A percentile compares a stretch with the other conserved stretches of the same genome.
Evolutionary conservation across 257 asterid species (phyloP).

Genomic region (Nicotiana tabacum): DNA sequence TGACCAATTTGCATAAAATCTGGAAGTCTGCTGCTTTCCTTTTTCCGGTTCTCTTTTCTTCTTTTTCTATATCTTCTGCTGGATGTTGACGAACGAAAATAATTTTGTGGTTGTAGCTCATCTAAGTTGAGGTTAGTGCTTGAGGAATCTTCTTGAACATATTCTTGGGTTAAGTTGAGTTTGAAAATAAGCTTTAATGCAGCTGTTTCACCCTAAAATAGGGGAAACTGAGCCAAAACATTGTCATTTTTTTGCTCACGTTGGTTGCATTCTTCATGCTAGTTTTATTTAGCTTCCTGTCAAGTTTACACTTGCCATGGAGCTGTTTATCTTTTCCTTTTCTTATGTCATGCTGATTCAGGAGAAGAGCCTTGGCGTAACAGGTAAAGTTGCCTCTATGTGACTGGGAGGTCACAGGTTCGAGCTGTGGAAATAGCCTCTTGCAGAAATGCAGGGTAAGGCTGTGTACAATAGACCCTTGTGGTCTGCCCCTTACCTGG

Average conservation of each 20-base stretch:
- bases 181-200: background rate
- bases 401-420: no score
- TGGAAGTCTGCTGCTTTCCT: background rate
- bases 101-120: background rate
- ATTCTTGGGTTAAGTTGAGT: background rate
- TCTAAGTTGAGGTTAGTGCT: background rate
- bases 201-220: background rate
- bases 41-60: background rate
- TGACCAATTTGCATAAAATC: background rate
- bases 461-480: no score
- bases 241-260: background rate
- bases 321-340: background rate
- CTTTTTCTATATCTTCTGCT: background rate
- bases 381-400: no score
- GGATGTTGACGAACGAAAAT: background rate
- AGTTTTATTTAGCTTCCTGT: background rate
- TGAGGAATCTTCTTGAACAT: background rate
- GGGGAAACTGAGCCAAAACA: background rate
- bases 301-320: background rate
- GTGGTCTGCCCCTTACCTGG: no score
- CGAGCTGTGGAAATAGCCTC: no score
- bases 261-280: background rate
- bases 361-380: no score
- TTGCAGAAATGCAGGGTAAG: no score
- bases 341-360: no score